Percentiles rank a stretch among this genome's conserved stretches.
Evolutionary conservation across 441 rosid species (phyloP).

Genomic region (Populus hybrid): DNA sequence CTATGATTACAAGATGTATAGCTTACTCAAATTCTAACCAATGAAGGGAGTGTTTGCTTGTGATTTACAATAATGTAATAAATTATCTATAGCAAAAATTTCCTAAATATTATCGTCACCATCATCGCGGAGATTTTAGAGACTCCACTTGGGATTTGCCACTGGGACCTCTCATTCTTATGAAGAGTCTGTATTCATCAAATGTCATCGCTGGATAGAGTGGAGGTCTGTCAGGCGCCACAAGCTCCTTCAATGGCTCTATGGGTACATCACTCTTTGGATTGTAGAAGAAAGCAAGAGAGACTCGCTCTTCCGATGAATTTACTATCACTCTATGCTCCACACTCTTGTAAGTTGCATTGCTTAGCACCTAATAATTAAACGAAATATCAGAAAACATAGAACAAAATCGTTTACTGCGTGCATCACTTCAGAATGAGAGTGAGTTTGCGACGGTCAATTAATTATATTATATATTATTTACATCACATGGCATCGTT

Average conservation of each 20-base stretch:
- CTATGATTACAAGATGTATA: no score
- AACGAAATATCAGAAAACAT: neutral
- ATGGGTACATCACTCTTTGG: conserved; percentile 74
- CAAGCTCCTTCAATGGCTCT: conserved; percentile 57
- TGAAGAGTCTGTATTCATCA: conserved; percentile 67
- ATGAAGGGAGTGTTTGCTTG: no score
- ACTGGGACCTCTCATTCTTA: conserved; percentile 63
- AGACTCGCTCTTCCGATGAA: conserved; percentile 58
- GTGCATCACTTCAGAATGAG: neutral
- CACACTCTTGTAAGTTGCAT: conserved; percentile 73
- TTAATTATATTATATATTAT: no score
- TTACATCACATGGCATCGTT: neutral
- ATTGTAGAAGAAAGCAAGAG: conserved; percentile 88
- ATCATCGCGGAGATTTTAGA: conserved; percentile 14
- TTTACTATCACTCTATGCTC: conserved; percentile 91
- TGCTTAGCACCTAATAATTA: conserved; percentile 65
- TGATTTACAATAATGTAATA: no score
- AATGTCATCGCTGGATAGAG: conserved; percentile 70
- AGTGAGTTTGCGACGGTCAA: neutral
- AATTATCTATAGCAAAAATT: no score
- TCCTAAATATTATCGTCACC: no score
- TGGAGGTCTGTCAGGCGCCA: conserved; percentile 51
- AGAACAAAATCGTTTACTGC: neutral
- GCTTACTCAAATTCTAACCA: no score
- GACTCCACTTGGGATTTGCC: conserved; percentile 85